Evolutionary conservation across 768 basidiomycete genomes (phyloP), one percentile per base, ranked within the genome.

Genomic region (Russula vinacea): DNA sequence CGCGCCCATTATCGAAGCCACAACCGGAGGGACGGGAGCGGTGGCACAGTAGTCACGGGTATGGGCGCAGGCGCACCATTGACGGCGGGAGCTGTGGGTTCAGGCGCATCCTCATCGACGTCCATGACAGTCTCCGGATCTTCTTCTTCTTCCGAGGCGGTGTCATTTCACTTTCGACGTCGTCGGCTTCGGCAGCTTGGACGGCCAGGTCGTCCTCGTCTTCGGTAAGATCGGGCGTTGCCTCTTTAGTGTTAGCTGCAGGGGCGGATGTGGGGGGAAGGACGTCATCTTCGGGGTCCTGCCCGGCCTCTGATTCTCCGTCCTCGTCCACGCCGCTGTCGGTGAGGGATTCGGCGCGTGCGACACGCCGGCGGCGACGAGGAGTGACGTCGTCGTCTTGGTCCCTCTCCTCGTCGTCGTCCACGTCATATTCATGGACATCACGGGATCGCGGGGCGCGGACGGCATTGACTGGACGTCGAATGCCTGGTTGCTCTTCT

Each of bases 261-360:
- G 69, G 56, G 49, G 52, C 54, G 49, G 55, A 64, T 58, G 58
- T 70, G 58, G 53, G 71, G 70, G 52, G 66, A 45, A 77, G 78
- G 26, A 76, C 75, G 16, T 78, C 83, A 54, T 79, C 78, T 45
- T 78, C 78, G 53, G 50, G 52, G 51, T 69, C 71, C 42, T 70
- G 65, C 14, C 60, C 67, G 1, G 59, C 37, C 32, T 66, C 69
- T 16, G 59, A 71, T 61, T 70, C 69, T 39, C 55, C 71, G 17
- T 73, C 73, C 3, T 66, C 66, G n/a, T 67, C 66, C 13, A 40
- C 67, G 16, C 66, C 67, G 37, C 58, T 63, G 26, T 67, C 62
- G 16, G 51, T 64, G 50, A 63, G 56, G 19, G 66, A 67, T 53
- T 60, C 68, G 33, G 62, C 51, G 45, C 56, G 55, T 37, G 62